phyloP scores from a whole-genome alignment of 208 protist species.

The Acanthamoeba royreba region DNA sequence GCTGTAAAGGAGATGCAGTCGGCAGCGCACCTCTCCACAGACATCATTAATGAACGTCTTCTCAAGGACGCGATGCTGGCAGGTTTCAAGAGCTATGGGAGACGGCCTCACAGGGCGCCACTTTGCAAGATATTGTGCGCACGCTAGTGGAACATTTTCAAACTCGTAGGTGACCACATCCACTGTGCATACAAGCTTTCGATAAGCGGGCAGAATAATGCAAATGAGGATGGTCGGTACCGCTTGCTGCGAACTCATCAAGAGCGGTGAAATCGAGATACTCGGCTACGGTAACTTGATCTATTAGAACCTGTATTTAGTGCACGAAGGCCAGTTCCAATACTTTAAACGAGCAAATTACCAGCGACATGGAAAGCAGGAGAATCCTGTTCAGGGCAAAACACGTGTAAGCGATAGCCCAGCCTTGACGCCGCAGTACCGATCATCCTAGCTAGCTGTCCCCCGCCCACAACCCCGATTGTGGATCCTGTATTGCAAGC shows the following conservation, averaged over 20 bases:
- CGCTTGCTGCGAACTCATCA: neutral
- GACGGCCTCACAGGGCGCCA: slow-evolving; percentile 51
- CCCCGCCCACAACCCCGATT: slow-evolving; percentile 66
- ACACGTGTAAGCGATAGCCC: slow-evolving; percentile 3
- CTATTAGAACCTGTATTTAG: neutral
- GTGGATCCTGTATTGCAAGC: neutral
- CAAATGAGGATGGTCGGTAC: neutral
- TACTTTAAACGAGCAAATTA: neutral
- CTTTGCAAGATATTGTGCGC: neutral
- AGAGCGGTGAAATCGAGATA: slow-evolving; percentile 49
- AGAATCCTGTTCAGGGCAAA: slow-evolving; percentile 4
- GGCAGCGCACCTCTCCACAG: neutral
- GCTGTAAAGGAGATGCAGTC: neutral
- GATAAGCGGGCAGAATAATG: neutral
- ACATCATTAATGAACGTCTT: slow-evolving; percentile 59
- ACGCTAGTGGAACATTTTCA: slow-evolving; percentile 60
- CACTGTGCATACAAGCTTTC: slow-evolving; percentile 23
- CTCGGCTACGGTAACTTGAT: slow-evolving; percentile 25
- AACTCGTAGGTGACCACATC: slow-evolving; percentile 71
- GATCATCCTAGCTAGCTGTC: slow-evolving; percentile 65
- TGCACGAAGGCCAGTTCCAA: neutral
- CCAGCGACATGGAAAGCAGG: slow-evolving; percentile 23
- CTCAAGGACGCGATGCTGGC: slow-evolving; percentile 60
- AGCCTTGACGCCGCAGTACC: slow-evolving; percentile 54
- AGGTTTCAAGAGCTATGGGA: slow-evolving; percentile 52